Percentiles rank a stretch among this genome's conserved stretches.
phyloP scores from a whole-genome alignment of 1,284 basidiomycete species.

The Marasmius oreades region DNA sequence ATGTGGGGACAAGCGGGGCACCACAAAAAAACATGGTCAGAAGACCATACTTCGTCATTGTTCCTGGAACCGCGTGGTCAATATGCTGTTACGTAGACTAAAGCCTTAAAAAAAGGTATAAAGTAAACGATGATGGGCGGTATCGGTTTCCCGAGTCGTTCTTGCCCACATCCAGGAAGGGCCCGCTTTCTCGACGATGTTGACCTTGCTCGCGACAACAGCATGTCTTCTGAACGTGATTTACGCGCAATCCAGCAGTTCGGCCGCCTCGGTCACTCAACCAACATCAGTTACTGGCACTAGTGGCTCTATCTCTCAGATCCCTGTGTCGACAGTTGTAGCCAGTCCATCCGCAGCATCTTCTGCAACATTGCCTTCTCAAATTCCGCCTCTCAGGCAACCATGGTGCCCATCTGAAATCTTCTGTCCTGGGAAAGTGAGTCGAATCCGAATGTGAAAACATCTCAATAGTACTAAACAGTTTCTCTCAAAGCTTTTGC shows the following conservation, averaged over 20 bases:
- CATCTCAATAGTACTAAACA: too few relatives aligned
- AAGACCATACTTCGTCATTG: too few relatives aligned
- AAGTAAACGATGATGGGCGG: conserved; percentile 4
- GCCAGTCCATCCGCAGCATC: conserved; percentile 62
- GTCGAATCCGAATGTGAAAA: too few relatives aligned
- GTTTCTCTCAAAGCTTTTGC: too few relatives aligned
- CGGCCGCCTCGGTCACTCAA: neutral
- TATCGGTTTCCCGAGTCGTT: neutral
- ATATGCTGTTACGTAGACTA: neutral
- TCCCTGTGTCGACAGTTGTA: conserved; percentile 55
- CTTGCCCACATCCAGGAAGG: neutral
- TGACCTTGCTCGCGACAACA: conserved; percentile 21
- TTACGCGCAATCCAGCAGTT: conserved; percentile 23
- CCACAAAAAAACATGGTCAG: too few relatives aligned
- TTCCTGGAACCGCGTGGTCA: too few relatives aligned
- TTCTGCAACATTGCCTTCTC: conserved; percentile 57
- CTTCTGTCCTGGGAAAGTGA: conserved; percentile 77
- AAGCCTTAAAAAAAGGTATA: neutral
- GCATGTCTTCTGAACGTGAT: conserved; percentile 24
- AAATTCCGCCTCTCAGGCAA: conserved; percentile 70
- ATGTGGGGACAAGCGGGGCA: too few relatives aligned
- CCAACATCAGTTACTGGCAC: neutral
- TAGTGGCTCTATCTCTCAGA: conserved; percentile 24
- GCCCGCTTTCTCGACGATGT: conserved; percentile 18
- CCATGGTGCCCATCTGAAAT: conserved; percentile 78